Evolutionary conservation across 345 rosid genomes (phyloP), one percentile per base, ranked within the genome.

Genomic region (Populus simonii): DNA sequence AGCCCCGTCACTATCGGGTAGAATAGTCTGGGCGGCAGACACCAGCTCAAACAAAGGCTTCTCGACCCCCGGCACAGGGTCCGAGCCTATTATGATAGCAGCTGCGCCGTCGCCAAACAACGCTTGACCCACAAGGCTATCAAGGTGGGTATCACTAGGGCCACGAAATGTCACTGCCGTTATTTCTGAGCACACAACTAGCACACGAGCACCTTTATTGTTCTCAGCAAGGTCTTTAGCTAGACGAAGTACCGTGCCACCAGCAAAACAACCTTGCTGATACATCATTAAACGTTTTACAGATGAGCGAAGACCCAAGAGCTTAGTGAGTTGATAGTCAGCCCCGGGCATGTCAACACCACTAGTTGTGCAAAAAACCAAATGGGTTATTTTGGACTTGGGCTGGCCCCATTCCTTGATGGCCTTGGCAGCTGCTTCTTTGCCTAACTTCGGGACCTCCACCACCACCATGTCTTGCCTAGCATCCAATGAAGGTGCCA

Each of bases 311-410:
- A 93, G 94, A 15, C 97, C 96, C 17, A 91, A 80, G 22, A 93
- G 93, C 83, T 93, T 93, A 17, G 96, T 91, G 75, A 93, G 94
- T 79, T 91, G 96, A 86, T 91, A 93, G 83, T 93, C 97, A 1
- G 97, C 97, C 1, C 96, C 97, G 18, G 97, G 96, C 97, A 93
- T 93, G 88, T 93, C 97, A 0, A 91, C 96, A 0, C 97, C 96
- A 0, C 94, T 89, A 3, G 96, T 90, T 6, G 97, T 93, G 80
- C 97, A 93, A 84, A 93, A 93, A 75, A 93, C 85, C 2, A 93
- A 84, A 27, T 93, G 97, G 18, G 97, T 93, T 87, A 93, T 87
- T 82, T 89, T 93, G 15, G 96, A 91, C 79, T 91, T 93, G 36
- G 97, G 89, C 73, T 93, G 97, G 17, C 93, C 95, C 97, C 97